A percentile compares a stretch with the other conserved stretches of the same genome.
Conservation (phyloP, 352 stramenopile genomes). For the Pythium phragmitis region DNA sequence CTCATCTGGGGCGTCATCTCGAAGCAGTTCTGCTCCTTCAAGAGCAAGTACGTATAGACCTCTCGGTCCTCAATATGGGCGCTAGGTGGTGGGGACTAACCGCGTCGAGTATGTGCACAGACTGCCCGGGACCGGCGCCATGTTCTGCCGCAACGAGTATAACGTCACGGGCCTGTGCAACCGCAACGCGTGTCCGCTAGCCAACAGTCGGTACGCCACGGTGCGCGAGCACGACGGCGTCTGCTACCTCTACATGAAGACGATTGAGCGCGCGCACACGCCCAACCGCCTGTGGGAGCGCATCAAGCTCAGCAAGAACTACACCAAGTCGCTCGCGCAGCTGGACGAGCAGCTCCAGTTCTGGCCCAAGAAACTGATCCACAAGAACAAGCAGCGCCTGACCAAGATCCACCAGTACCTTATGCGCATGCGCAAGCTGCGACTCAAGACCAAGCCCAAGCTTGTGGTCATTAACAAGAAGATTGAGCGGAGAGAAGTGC, state of each 20-base stretch:
- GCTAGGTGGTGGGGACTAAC: not conserved
- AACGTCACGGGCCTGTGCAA: slow-evolving; percentile 99
- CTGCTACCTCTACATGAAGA: slow-evolving; percentile 98
- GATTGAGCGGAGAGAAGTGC: slow-evolving; percentile 94
- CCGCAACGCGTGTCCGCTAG: slow-evolving; percentile 94
- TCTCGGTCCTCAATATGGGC: not conserved
- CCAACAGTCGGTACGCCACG: slow-evolving; percentile 98
- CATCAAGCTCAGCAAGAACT: slow-evolving; percentile 97
- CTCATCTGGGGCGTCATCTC: slow-evolving; percentile 99
- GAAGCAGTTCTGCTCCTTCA: slow-evolving; percentile 99
- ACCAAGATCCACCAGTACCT: slow-evolving; percentile 99
- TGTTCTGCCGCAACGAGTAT: slow-evolving; percentile 98
- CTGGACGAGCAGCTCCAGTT: slow-evolving; percentile 97
- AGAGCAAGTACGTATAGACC: slow-evolving; percentile 77
- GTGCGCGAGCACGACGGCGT: slow-evolving; percentile 97
- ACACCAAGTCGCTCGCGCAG: slow-evolving; percentile 93
- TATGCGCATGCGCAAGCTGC: slow-evolving; percentile 98
- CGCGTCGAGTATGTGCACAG: not conserved
- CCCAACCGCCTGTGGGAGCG: slow-evolving; percentile 99
- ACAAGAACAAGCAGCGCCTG: slow-evolving; percentile 98
- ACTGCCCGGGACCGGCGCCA: slow-evolving; percentile 82
- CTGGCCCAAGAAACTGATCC: slow-evolving; percentile 97
- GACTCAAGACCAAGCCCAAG: slow-evolving; percentile 94
- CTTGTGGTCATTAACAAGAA: slow-evolving; percentile 95
- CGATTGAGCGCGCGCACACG: slow-evolving; percentile 97